A percentile compares a stretch with the other conserved stretches of the same genome.
These are phyloP conservation scores for Grifola frondosa DNA, from an alignment of 1,284 basidiomycete genomes.

Conservation along the genomic window DNA sequence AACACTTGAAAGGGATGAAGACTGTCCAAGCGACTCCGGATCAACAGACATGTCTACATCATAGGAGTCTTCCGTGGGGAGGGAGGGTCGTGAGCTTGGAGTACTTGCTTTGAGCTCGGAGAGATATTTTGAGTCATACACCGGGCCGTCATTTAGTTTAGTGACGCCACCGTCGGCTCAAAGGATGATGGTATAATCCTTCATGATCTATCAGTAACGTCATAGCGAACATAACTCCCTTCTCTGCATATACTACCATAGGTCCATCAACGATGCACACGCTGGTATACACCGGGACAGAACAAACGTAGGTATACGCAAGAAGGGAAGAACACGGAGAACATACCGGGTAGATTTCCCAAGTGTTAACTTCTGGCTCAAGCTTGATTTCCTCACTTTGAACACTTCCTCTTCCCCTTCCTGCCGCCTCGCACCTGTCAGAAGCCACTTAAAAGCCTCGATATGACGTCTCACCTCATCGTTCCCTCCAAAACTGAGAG, in stretches of 20 bases:
- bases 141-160: conserved; percentile 46
- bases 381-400: conserved; percentile 73
- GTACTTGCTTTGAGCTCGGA: conserved; percentile 84
- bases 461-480: conserved; percentile 61
- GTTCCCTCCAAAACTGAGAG: conserved; percentile 80
- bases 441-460: conserved; percentile 23
- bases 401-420: conserved; percentile 62
- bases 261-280: too few relatives aligned
- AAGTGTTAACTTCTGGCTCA: conserved; percentile 64
- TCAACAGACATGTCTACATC: conserved; percentile 58
- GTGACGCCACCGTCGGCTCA: conserved; percentile 54
- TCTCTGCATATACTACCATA: too few relatives aligned
- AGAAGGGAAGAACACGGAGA: not conserved
- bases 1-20: conserved; percentile 21
- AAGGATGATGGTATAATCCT: conserved; percentile 39
- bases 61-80: conserved; percentile 34
- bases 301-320: conserved; percentile 5
- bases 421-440: conserved; percentile 32
- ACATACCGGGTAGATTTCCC: conserved; percentile 53
- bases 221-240: too few relatives aligned
- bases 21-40: conserved; percentile 37
- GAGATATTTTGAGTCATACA: conserved; percentile 79
- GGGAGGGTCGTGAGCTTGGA: conserved; percentile 53
- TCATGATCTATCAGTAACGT: conserved; percentile 14
- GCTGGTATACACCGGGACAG: too few relatives aligned